Conservation (phyloP, 1,284 basidiomycete genomes). For the Baeospora myosura region DNA sequence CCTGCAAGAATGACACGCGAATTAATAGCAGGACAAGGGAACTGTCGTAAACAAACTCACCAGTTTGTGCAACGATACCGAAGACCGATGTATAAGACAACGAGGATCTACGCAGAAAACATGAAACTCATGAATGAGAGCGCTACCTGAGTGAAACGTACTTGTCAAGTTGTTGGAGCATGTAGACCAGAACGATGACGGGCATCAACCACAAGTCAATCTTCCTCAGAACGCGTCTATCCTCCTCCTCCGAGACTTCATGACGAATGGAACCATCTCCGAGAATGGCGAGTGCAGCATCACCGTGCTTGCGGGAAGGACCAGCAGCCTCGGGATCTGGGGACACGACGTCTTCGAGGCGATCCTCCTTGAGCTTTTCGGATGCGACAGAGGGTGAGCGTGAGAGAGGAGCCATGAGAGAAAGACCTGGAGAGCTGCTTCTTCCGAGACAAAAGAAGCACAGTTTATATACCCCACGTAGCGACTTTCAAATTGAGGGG, state of each 20-base stretch:
- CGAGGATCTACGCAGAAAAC: slow-evolving; percentile 25
- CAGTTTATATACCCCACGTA: too few relatives aligned
- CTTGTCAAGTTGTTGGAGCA: slow-evolving; percentile 38
- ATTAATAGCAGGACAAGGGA: background rate
- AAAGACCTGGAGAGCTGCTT: background rate
- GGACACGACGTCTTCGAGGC: slow-evolving; percentile 12
- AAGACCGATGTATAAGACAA: slow-evolving; percentile 38
- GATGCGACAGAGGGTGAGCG: background rate
- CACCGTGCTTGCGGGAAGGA: slow-evolving; percentile 19
- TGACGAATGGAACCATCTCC: slow-evolving; percentile 20
- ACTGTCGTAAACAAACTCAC: slow-evolving; percentile 15
- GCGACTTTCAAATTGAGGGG: too few relatives aligned
- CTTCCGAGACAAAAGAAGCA: background rate
- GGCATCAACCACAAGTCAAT: slow-evolving; percentile 37
- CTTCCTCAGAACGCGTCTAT: slow-evolving; percentile 28
- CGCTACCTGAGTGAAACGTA: slow-evolving; percentile 17
- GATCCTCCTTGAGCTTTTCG: slow-evolving; percentile 3
- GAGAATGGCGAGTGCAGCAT: slow-evolving; percentile 30
- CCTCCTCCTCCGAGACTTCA: slow-evolving; percentile 28
- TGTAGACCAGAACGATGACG: slow-evolving; percentile 33
- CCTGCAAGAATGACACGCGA: slow-evolving; percentile 15
- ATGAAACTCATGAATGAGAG: too few relatives aligned
- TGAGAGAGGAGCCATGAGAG: too few relatives aligned
- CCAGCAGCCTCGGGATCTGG: too few relatives aligned
- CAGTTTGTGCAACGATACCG: slow-evolving; percentile 29